A percentile compares a stretch with the other conserved stretches of the same genome.
These are phyloP conservation scores for Dorcoceras hygrometricum DNA, from an alignment of 257 asterid genomes.

Conservation along the genomic window DNA sequence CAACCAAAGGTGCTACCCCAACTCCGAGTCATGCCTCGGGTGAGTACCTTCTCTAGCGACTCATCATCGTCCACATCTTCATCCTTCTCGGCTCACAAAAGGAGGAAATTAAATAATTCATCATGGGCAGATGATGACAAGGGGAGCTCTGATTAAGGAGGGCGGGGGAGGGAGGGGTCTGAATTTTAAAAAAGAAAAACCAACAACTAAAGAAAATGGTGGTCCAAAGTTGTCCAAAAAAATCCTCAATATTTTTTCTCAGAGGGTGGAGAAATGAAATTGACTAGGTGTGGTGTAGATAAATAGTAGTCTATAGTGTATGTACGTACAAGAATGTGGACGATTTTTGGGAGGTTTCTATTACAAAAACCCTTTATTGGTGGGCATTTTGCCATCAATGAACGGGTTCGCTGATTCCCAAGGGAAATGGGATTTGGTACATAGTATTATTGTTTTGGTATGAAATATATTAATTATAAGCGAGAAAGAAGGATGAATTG, in stretches of 20 bases:
- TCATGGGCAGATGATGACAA: slow-evolving; percentile 59
- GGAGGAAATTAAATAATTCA: slow-evolving; percentile 62
- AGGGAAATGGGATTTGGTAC: slow-evolving; percentile 66
- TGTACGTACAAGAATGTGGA: slow-evolving; percentile 38
- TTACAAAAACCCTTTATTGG: slow-evolving; percentile 29
- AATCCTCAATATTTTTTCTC: slow-evolving; percentile 52
- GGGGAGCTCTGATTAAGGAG: slow-evolving; percentile 37
- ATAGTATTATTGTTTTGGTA: slow-evolving; percentile 37
- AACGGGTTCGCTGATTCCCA: slow-evolving; percentile 82
- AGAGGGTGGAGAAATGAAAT: slow-evolving; percentile 44
- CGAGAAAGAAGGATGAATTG: slow-evolving; percentile 14
- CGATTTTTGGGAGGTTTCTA: slow-evolving; percentile 28
- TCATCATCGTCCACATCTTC: slow-evolving; percentile 43
- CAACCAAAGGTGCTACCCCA: slow-evolving; percentile 72
- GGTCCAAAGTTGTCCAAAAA: slow-evolving; percentile 45
- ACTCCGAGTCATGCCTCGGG: slow-evolving; percentile 72
- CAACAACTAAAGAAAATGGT: slow-evolving; percentile 25
- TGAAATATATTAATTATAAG: slow-evolving; percentile 19
- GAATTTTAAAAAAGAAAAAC: slow-evolving; percentile 10
- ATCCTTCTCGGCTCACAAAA: slow-evolving; percentile 51
- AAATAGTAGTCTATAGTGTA: slow-evolving; percentile 33
- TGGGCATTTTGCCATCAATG: slow-evolving; percentile 37
- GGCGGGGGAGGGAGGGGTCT: background rate
- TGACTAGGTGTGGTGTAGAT: slow-evolving; percentile 64
- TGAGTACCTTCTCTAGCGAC: slow-evolving; percentile 42